Percentiles rank a stretch among this genome's conserved stretches.
These are phyloP conservation scores for Diaporthe vaccinii DNA, from an alignment of 2,329 filamentous ascomycete genomes.

Conservation along the genomic window DNA sequence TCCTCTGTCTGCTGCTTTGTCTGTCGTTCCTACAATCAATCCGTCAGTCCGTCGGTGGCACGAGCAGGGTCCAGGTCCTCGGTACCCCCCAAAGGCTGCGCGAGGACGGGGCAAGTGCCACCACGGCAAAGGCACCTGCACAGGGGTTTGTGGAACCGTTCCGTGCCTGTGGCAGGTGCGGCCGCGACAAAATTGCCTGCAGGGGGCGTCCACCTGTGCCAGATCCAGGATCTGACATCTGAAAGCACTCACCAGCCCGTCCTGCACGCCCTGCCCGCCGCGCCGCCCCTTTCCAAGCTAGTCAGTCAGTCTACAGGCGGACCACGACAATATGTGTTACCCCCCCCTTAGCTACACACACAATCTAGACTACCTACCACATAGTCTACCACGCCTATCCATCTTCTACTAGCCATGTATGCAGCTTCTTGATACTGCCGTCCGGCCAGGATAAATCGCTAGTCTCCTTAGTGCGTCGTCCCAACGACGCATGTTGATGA, in stretches of 20 bases:
- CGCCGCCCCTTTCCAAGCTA: background rate
- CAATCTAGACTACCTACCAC: background rate
- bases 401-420: background rate
- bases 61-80: constrained; percentile 25
- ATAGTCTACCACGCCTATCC: background rate
- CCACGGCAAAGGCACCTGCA: background rate
- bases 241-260: background rate
- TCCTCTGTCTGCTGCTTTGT: background rate
- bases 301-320: background rate
- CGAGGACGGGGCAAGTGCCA: background rate
- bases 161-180: constrained; percentile 6
- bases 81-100: background rate
- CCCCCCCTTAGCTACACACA: too few relatives aligned
- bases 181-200: constrained; percentile 10
- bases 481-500: background rate
- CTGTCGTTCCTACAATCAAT: background rate
- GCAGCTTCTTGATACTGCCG: background rate
- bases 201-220: constrained; percentile 8
- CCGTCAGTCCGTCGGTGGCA: background rate
- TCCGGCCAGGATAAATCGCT: background rate
- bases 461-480: background rate
- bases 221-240: constrained; percentile 15
- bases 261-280: background rate
- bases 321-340: background rate
- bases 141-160: constrained; percentile 14